Conservation (phyloP, 2,329 filamentous ascomycete species). For the Calonectria honghensis region DNA sequence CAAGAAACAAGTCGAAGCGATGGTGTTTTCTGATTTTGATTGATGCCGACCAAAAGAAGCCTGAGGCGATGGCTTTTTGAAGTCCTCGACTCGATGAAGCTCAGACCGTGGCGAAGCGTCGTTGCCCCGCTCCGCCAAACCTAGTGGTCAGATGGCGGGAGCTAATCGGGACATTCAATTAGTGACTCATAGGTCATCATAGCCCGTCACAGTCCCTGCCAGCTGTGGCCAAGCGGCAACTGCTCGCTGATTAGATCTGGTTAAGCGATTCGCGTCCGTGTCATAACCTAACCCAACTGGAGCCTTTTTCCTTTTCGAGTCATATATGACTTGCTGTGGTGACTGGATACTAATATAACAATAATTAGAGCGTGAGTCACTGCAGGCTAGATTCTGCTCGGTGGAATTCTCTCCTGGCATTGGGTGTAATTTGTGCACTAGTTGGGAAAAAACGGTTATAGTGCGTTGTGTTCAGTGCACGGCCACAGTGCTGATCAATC, state of each 20-base stretch:
- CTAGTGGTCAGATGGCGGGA: slow-evolving; percentile 31
- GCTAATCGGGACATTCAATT: slow-evolving; percentile 28
- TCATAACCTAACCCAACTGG: slow-evolving; percentile 27
- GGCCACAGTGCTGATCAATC: neutral
- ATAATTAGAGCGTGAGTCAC: neutral
- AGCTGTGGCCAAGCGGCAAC: neutral
- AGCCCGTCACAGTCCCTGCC: slow-evolving; percentile 13
- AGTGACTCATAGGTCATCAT: slow-evolving; percentile 36
- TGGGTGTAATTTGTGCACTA: neutral
- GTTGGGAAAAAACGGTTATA: neutral
- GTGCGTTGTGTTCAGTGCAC: neutral
- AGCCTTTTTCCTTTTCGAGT: neutral
- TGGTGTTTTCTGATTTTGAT: neutral
- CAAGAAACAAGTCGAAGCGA: neutral
- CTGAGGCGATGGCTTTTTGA: slow-evolving; percentile 26
- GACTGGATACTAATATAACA: neutral
- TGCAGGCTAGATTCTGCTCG: neutral
- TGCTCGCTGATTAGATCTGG: slow-evolving; percentile 11
- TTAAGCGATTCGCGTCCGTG: slow-evolving; percentile 15
- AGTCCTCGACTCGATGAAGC: neutral
- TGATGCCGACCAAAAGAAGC: neutral
- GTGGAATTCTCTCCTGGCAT: neutral
- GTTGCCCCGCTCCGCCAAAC: slow-evolving; percentile 30
- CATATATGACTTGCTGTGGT: slow-evolving; percentile 4
- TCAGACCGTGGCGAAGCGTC: slow-evolving; percentile 25